These are phyloP conservation scores for Carex cristatella DNA, from an alignment of 176 grass and related monocot species.

Conservation along the genomic window DNA sequence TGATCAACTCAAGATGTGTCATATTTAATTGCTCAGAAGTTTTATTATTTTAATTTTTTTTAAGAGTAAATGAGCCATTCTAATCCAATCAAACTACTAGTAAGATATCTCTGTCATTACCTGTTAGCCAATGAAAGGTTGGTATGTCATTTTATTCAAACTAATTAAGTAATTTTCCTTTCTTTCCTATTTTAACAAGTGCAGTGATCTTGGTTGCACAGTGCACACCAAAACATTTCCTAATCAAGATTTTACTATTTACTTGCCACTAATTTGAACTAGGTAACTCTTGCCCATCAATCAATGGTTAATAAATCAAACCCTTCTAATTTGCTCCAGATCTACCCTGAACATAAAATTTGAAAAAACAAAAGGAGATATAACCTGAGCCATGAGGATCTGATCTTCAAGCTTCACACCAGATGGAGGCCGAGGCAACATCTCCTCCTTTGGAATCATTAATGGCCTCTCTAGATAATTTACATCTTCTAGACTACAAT, in stretches of 20 bases:
- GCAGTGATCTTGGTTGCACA: slow-evolving; percentile 2
- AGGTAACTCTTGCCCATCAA: not conserved
- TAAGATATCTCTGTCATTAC: not conserved
- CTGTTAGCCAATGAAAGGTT: not conserved
- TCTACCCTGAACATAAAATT: not conserved
- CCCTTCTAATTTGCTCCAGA: not conserved
- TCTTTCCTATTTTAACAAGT: not conserved
- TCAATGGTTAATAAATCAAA: not conserved
- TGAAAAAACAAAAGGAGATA: not conserved
- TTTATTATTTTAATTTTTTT: not conserved
- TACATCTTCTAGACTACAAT: slow-evolving; percentile 64
- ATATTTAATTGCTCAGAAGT: not conserved
- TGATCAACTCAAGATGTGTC: not conserved
- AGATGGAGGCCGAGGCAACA: slow-evolving; percentile 53
- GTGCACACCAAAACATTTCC: not conserved
- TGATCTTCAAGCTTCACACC: slow-evolving; percentile 50
- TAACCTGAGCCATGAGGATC: slow-evolving; percentile 73
- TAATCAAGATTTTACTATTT: not conserved
- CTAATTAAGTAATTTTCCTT: not conserved
- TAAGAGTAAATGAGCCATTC: not conserved
- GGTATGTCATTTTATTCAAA: not conserved
- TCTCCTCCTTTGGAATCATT: slow-evolving; percentile 58
- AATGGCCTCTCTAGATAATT: slow-evolving; percentile 69
- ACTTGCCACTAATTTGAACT: not conserved
- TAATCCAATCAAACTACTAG: not conserved